These are phyloP conservation scores for Novakomyces olei DNA, from an alignment of 805 yeast species.

Conservation along the genomic window DNA sequence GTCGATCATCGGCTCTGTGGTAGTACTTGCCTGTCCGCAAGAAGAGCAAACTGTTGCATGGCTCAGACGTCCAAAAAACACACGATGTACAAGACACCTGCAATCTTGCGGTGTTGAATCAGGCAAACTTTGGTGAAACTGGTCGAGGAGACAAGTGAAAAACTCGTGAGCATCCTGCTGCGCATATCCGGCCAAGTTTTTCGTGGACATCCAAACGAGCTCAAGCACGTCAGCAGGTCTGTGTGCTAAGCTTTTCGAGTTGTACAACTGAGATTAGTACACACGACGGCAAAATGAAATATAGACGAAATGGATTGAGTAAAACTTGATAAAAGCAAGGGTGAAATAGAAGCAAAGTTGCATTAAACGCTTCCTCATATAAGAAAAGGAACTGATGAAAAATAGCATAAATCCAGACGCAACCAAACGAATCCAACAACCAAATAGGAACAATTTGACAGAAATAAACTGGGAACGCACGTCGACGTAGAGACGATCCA, in stretches of 20 bases:
- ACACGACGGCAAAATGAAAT: too few species aligned
- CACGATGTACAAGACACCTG: conserved; percentile 56
- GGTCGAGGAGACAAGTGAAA: conserved; percentile 76
- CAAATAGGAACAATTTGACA: too few species aligned
- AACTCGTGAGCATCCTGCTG: conserved; percentile 99
- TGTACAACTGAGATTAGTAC: conserved; percentile 6
- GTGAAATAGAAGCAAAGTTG: too few species aligned
- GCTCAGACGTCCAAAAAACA: conserved; percentile 66
- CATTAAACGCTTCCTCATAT: too few species aligned
- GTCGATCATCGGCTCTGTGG: conserved; percentile 78
- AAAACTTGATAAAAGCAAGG: too few species aligned
- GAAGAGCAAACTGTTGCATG: conserved; percentile 54
- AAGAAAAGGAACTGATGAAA: too few species aligned
- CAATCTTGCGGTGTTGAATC: conserved; percentile 22
- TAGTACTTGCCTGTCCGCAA: conserved; percentile 42
- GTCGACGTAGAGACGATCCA: conserved; percentile 58
- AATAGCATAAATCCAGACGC: too few species aligned
- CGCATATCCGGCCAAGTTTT: conserved; percentile 77
- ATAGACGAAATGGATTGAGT: too few species aligned
- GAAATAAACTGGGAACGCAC: too few species aligned
- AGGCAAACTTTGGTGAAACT: conserved; percentile 31
- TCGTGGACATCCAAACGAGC: conserved; percentile 75
- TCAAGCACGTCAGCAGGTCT: conserved; percentile 63
- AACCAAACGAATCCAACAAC: too few species aligned
- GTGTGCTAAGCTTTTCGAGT: conserved; percentile 41